These are phyloP conservation scores for Phaeosphaeria sp. DNA, from an alignment of 2,329 filamentous ascomycete genomes.

Conservation along the genomic window DNA sequence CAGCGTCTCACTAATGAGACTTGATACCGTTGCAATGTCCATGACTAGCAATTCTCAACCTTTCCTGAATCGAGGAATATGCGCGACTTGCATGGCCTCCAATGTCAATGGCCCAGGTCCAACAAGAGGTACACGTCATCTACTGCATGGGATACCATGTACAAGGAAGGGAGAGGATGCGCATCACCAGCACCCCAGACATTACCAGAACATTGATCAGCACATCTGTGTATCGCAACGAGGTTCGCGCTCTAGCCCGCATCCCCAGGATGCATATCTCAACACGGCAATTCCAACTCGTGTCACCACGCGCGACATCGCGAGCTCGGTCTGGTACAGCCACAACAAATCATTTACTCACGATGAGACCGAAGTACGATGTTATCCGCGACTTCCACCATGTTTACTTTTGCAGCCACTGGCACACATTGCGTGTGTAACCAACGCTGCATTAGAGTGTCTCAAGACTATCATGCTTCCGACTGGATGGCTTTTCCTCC, in stretches of 20 bases:
- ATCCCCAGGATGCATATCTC: background rate
- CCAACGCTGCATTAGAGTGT: background rate
- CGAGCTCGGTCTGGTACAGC: background rate
- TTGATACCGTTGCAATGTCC: background rate
- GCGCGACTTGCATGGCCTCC: background rate
- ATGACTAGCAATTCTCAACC: background rate
- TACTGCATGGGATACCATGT: background rate
- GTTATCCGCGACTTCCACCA: background rate
- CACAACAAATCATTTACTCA: background rate
- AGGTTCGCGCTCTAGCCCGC: background rate
- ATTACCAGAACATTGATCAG: background rate
- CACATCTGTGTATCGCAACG: background rate
- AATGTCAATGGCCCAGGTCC: background rate
- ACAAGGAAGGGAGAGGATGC: background rate
- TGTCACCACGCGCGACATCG: background rate
- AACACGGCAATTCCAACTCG: background rate
- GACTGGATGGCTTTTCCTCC: background rate
- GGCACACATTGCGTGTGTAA: background rate
- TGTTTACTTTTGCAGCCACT: background rate
- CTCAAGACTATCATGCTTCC: background rate
- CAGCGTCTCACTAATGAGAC: background rate
- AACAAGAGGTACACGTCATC: background rate
- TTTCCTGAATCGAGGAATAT: background rate
- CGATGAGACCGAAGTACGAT: background rate
- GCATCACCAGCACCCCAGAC: background rate